These are phyloP conservation scores for Apocynum venetum DNA, from an alignment of 257 asterid species.

Conservation along the genomic window DNA sequence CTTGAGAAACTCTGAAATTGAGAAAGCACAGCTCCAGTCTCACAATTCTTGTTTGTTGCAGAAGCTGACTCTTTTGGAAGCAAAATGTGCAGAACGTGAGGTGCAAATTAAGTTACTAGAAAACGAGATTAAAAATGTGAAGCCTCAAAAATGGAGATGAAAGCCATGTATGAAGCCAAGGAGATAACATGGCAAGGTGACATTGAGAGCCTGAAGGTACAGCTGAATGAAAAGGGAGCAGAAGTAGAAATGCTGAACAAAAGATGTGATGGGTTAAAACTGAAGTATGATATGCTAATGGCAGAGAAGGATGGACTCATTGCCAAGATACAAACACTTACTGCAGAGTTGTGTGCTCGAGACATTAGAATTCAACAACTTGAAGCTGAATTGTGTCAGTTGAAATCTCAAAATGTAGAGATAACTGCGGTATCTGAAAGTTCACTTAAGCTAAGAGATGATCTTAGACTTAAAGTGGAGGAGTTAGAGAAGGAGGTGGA, in stretches of 20 bases:
- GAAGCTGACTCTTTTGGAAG: constrained; percentile 35
- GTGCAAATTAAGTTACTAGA: constrained; percentile 34
- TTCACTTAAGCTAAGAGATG: constrained; percentile 30
- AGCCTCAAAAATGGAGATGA: constrained; percentile 44
- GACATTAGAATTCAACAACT: constrained; percentile 31
- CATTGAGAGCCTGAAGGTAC: constrained; percentile 28
- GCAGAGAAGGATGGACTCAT: constrained; percentile 50
- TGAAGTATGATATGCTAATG: constrained; percentile 40
- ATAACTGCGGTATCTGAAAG: constrained; percentile 28
- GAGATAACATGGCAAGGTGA: constrained; percentile 37
- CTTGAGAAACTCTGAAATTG: constrained; percentile 35
- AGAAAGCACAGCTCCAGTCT: constrained; percentile 58
- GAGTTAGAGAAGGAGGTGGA: constrained; percentile 56
- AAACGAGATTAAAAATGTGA: constrained; percentile 33
- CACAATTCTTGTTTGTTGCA: constrained; percentile 39
- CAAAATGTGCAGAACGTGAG: constrained; percentile 37
- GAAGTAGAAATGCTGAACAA: constrained; percentile 30
- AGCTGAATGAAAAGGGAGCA: constrained; percentile 33
- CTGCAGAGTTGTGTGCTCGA: constrained; percentile 29
- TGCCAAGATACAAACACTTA: constrained; percentile 40
- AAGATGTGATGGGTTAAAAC: constrained; percentile 43
- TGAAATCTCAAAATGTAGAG: constrained; percentile 35
- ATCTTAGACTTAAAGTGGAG: constrained; percentile 34
- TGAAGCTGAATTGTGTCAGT: constrained; percentile 33
- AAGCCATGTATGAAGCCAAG: constrained; percentile 35